Evolutionary conservation across 768 basidiomycete genomes (phyloP).

Genomic region (Mycena amicta): DNA sequence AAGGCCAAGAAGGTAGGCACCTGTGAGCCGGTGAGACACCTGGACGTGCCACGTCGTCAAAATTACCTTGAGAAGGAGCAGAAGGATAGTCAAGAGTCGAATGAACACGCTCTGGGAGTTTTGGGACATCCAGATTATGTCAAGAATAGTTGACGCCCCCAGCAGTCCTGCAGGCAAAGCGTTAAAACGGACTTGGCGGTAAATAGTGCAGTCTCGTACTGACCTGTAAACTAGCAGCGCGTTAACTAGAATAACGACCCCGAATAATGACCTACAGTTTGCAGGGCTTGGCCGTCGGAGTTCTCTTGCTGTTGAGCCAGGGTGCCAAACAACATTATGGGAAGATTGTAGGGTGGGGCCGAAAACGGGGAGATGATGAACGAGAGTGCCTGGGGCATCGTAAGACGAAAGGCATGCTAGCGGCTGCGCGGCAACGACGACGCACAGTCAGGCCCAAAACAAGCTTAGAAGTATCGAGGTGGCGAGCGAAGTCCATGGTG

Average conservation of each 20-base stretch:
- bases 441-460: slow-evolving; percentile 64
- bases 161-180: slow-evolving; percentile 69
- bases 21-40: slow-evolving; percentile 33
- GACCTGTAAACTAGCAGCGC: too few relatives aligned
- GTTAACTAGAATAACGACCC: too few relatives aligned
- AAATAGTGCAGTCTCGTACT: too few relatives aligned
- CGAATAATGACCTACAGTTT: slow-evolving; percentile 56
- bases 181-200: too few relatives aligned
- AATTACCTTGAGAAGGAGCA: slow-evolving; percentile 61
- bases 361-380: slow-evolving; percentile 58
- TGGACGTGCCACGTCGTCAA: not conserved
- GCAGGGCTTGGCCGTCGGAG: slow-evolving; percentile 67
- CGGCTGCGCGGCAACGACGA: too few relatives aligned
- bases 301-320: slow-evolving; percentile 65
- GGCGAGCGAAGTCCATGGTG: slow-evolving; percentile 67
- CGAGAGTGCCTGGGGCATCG: slow-evolving; percentile 66
- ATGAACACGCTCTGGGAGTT: slow-evolving; percentile 59
- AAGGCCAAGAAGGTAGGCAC: slow-evolving; percentile 62
- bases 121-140: slow-evolving; percentile 68
- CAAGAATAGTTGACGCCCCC: slow-evolving; percentile 62
- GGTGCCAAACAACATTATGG: slow-evolving; percentile 79
- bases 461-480: slow-evolving; percentile 73
- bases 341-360: slow-evolving; percentile 74
- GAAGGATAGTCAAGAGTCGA: slow-evolving; percentile 53
- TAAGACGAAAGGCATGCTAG: too few relatives aligned